Evolutionary conservation across 139 green algal species (phyloP), one percentile per base, ranked within the genome.

Genomic region (Yamagishiella unicocca): DNA sequence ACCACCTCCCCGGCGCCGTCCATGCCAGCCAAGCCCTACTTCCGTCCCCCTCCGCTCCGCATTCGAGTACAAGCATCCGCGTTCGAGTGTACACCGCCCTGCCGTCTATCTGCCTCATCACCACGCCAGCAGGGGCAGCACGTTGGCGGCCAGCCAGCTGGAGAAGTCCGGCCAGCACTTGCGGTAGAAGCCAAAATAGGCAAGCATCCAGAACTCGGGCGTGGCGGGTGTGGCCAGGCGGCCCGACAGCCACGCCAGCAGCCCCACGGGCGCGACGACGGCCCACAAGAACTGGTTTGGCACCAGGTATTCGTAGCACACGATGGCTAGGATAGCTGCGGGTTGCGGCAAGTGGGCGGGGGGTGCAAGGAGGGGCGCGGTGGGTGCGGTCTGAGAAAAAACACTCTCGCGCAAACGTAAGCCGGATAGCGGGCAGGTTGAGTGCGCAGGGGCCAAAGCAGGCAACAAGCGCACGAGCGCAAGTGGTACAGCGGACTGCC

Each of bases 191-290:
- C 90, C 90, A 70, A 95, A 93, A 62, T 92, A 89, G 64, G 90
- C 91, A 54, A 94, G 85, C 40, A 92, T 67, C 92, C 92, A 95
- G 89, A 93, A 95, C 85, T 95, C 90, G 35, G 92, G n/a, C 35
- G 88, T 91, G 45, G 27, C 29, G 25, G 88, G 90, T 2, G 42
- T 71, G 37, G 80, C 78, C 31, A 95, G 33, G 33, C 42, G 31
- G 29, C 92, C 89, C 8, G 77, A 78, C 76, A 93, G 92, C 84
- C 83, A 90, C n/a, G 45, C 79, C 84, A 93, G 90, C 84, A 93
- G 88, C 71, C 50, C 78, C 29, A 91, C 4, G 1, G 92, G 92
- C 61, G 92, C 88, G 42, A 92, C 66, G 72, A 93, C 89, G 9
- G 73, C 73, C 92, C 92, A 95, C 25, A 95, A 70, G 3, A 94